Evolutionary conservation across 2,329 filamentous ascomycete species (phyloP).

Genomic region (Fusarium hainanense): DNA sequence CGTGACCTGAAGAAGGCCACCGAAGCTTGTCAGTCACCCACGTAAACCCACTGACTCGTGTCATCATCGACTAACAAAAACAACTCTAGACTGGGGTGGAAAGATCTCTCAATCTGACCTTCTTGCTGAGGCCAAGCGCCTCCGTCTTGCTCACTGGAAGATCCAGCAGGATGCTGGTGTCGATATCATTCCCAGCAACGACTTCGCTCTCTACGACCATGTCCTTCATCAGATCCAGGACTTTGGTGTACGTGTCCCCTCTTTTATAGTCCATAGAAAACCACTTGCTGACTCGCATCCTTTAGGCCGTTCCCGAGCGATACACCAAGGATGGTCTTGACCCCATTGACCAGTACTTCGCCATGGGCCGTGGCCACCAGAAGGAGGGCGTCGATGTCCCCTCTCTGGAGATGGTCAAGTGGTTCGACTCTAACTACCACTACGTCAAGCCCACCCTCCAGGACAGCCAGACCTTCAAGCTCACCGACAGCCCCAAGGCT

Average conservation of each 20-base stretch:
- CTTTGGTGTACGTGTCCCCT: slow-evolving; percentile 78
- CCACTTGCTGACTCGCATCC: slow-evolving; percentile 23
- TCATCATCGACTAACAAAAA: slow-evolving; percentile 31
- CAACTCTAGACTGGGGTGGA: slow-evolving; percentile 78
- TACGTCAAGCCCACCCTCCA: slow-evolving; percentile 99
- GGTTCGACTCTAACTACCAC: slow-evolving; percentile 99
- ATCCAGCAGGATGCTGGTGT: slow-evolving; percentile 99
- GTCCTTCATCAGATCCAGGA: slow-evolving; percentile 98
- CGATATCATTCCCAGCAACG: slow-evolving; percentile 98
- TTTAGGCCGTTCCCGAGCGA: slow-evolving; percentile 86
- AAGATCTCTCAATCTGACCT: slow-evolving; percentile 94
- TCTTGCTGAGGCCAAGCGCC: slow-evolving; percentile 93
- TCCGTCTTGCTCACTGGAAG: slow-evolving; percentile 97
- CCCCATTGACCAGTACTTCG: slow-evolving; percentile 96
- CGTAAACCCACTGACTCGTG: slow-evolving; percentile 49
- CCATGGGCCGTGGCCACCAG: slow-evolving; percentile 99
- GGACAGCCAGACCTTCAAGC: slow-evolving; percentile 96
- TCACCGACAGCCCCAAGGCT: slow-evolving; percentile 88
- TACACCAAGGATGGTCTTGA: slow-evolving; percentile 92
- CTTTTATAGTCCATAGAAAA: background rate
- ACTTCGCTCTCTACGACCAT: slow-evolving; percentile 99
- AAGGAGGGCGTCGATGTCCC: slow-evolving; percentile 94
- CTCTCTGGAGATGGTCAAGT: slow-evolving; percentile 99
- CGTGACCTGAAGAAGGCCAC: slow-evolving; percentile 99
- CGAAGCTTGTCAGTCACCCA: slow-evolving; percentile 80